phyloP scores from a whole-genome alignment of 768 basidiomycete genomes.

The Termitomyces bulborhizus region DNA sequence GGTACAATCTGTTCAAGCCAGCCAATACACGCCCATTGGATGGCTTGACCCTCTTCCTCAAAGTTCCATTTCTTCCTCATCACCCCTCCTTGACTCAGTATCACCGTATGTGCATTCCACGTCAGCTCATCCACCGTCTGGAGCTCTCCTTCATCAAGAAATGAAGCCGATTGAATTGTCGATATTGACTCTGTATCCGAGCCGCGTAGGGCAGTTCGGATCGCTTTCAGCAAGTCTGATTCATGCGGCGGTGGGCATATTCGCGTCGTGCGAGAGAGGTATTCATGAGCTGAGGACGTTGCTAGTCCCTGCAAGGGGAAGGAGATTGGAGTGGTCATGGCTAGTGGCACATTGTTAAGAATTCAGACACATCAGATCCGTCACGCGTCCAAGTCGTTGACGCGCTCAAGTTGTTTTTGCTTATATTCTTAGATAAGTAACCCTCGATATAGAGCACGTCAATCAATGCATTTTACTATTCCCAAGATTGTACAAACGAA shows the following conservation, averaged over 20 bases:
- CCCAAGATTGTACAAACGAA: conserved; percentile 8
- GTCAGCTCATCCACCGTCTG: conserved; percentile 58
- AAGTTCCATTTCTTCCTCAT: conserved; percentile 74
- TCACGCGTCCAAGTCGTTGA: conserved; percentile 6
- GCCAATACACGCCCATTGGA: conserved; percentile 80
- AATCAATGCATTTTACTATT: background rate
- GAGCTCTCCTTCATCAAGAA: conserved; percentile 31
- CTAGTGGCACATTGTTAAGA: conserved; percentile 7
- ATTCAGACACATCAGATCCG: background rate
- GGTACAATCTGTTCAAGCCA: conserved; percentile 49
- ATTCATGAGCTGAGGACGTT: conserved; percentile 37
- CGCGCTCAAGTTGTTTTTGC: conserved; percentile 6
- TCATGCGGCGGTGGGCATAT: conserved; percentile 20
- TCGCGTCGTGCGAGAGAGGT: conserved; percentile 26
- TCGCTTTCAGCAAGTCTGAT: conserved; percentile 45
- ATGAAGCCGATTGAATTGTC: conserved; percentile 35
- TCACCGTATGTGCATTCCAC: conserved; percentile 62
- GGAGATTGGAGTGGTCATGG: conserved; percentile 17
- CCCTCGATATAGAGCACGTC: background rate
- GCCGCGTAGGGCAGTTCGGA: conserved; percentile 55
- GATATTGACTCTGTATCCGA: conserved; percentile 36
- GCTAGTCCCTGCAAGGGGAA: conserved; percentile 36
- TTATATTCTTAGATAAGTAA: background rate
- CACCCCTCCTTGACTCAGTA: conserved; percentile 61
- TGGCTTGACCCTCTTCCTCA: conserved; percentile 58